Evolutionary conservation across 371 early-diverging fungal genomes (phyloP).

Genomic region (Apophysomyces variabilis): DNA sequence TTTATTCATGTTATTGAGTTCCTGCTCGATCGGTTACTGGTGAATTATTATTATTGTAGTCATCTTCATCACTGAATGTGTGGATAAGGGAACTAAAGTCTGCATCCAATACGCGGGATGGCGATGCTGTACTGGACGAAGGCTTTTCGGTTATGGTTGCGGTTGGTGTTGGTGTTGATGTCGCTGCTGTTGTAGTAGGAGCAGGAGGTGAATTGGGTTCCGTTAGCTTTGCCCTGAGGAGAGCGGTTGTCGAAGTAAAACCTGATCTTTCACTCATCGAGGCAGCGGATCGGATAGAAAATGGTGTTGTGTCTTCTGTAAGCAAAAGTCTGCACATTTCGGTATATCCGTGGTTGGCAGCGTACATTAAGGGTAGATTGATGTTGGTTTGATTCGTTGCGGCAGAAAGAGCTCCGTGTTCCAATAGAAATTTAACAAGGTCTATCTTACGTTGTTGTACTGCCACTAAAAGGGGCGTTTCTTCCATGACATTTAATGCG

Average conservation of each 20-base stretch:
- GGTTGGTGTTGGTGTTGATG: conserved; percentile 3
- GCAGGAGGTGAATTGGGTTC: conserved; percentile 7
- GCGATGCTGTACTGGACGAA: conserved; percentile 5
- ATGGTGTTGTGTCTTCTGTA: conserved; percentile 34
- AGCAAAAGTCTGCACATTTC: conserved; percentile 47
- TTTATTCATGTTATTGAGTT: background rate
- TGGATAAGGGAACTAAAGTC: conserved; percentile 41
- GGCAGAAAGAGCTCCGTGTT: conserved; percentile 47
- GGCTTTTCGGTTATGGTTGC: conserved; percentile 1
- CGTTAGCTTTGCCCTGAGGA: conserved; percentile 17
- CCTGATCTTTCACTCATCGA: conserved; percentile 37
- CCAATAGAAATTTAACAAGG: conserved; percentile 39
- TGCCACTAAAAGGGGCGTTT: conserved; percentile 49
- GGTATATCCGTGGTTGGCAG: conserved; percentile 54
- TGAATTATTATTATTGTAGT: conserved; percentile 7
- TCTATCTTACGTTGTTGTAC: conserved; percentile 58
- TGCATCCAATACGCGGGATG: conserved; percentile 14
- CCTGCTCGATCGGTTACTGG: background rate
- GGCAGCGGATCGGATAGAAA: conserved; percentile 35
- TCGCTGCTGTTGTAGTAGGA: background rate
- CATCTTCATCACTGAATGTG: conserved; percentile 46
- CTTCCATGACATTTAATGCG: conserved; percentile 45
- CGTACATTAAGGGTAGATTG: conserved; percentile 50
- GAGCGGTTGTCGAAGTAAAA: conserved; percentile 21
- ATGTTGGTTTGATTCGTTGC: conserved; percentile 8